These are phyloP conservation scores for Darksidea phi DNA, from an alignment of 495 filamentous ascomycete genomes.

Conservation along the genomic window DNA sequence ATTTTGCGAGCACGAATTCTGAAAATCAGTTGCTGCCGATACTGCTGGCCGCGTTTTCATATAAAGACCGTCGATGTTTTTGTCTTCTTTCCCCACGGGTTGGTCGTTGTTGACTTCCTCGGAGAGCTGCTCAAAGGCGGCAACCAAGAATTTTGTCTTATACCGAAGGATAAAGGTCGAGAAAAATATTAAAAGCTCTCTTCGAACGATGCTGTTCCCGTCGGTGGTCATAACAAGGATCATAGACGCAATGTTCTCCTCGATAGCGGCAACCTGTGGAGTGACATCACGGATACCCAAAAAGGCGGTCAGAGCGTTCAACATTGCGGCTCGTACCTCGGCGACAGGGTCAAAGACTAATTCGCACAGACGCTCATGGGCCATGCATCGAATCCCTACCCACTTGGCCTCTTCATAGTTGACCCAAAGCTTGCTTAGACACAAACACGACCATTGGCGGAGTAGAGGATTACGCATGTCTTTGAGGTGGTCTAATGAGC, in stretches of 20 bases:
- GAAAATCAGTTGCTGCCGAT: not conserved
- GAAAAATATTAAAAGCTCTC: constrained; percentile 89
- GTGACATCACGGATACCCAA: constrained; percentile 91
- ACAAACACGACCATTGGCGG: constrained; percentile 94
- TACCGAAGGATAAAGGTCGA: constrained; percentile 88
- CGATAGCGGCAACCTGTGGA: constrained; percentile 82
- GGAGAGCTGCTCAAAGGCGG: constrained; percentile 84
- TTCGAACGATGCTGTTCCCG: constrained; percentile 87
- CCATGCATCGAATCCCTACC: constrained; percentile 80
- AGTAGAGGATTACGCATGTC: constrained; percentile 84
- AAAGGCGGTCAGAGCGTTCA: constrained; percentile 90
- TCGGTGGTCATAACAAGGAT: constrained; percentile 85
- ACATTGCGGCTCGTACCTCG: constrained; percentile 92
- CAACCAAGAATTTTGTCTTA: constrained; percentile 86
- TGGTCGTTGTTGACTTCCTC: constrained; percentile 60
- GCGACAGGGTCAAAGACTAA: constrained; percentile 84
- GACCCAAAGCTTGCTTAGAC: constrained; percentile 91
- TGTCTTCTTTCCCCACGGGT: constrained; percentile 12
- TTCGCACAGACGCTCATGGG: constrained; percentile 72
- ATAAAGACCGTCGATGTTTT: constrained; percentile 31
- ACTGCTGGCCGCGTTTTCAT: constrained; percentile 14
- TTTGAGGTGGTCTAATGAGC: constrained; percentile 74
- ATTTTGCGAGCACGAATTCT: constrained; percentile 65
- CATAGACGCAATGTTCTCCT: constrained; percentile 81
- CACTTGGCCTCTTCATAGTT: constrained; percentile 91